Base-by-base conservation (phyloP, 2,329 filamentous ascomycete species). In the Colletotrichum costaricense region DNA sequence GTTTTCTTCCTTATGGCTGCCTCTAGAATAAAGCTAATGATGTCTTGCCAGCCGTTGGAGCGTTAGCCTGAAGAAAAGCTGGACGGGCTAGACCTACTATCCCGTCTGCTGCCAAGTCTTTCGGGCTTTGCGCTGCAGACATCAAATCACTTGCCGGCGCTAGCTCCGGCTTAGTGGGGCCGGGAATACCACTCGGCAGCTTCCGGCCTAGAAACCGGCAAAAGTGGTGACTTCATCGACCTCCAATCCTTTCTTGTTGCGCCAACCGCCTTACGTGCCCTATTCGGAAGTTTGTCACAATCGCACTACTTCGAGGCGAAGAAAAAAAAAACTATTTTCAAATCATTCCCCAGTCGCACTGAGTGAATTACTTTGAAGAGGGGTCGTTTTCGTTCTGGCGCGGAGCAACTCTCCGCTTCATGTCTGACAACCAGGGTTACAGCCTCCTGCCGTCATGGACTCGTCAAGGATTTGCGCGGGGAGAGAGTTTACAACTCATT, bases 141-240 rank as follows among this genome's bases (percentile, higher is more conserved):
- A 35, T 57, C 35, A 58, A 46, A 30, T 57, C 54, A 11, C 62
- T 64, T 73, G 55, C 73, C 73, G 69, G 73, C 42, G 65, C 73
- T 73, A 59, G 70, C 14, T 54, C 64, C 65, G 69, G 62, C 14
- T 12, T 8, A 38, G 69, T 69, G 65, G 69, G 65, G 70, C 69
- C 63, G 69, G 66, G 55, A 73, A 70, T 73, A 62, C n/a, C 46
- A 26, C 26, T 14, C 54, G 54, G 63, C 49, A 62, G 60, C 46
- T 26, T 57, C 69, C 69, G 73, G 62, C 30, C 42, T 14, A 63
- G 24, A 35, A 42, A 54, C 65, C 59, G 64, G 46, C 24, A 42
- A 55, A 58, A 74, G 65, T 69, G 73, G 60, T 74, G 73, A 74
- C 73, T 74, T 74, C 73, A 74, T 74, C 60, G 69, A 63, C 26